Evolutionary conservation across 495 filamentous ascomycete genomes (phyloP).

Genomic region (Aspergillus olivimuriae): DNA sequence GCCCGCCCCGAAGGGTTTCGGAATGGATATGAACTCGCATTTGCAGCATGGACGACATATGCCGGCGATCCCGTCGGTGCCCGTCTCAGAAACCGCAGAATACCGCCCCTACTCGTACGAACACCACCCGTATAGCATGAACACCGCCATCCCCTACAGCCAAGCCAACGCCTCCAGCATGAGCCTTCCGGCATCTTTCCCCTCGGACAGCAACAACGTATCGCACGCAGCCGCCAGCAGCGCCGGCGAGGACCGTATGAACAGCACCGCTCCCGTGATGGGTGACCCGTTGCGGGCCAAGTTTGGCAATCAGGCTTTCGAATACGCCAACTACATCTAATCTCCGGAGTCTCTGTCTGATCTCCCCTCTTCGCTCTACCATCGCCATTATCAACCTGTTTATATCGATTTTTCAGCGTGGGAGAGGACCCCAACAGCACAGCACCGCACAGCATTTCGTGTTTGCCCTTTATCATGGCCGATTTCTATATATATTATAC

Average conservation of each 20-base stretch:
- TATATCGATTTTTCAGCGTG: too few species aligned
- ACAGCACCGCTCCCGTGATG: slow-evolving; percentile 18
- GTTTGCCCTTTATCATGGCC: too few species aligned
- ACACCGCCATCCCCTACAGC: slow-evolving; percentile 24
- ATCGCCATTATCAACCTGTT: too few species aligned
- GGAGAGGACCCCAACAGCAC: too few species aligned
- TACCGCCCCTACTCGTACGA: slow-evolving; percentile 35
- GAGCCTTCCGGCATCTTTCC: slow-evolving; percentile 30
- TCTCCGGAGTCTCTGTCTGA: slow-evolving; percentile 6
- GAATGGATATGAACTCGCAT: slow-evolving; percentile 28
- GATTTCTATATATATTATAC: too few species aligned
- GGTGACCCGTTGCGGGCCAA: slow-evolving; percentile 27
- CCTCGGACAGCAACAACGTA: slow-evolving; percentile 20
- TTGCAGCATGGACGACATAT: slow-evolving; percentile 28
- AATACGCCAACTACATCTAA: slow-evolving; percentile 33
- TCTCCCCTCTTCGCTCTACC: too few species aligned
- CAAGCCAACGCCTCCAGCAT: slow-evolving; percentile 34
- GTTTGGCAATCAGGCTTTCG: slow-evolving; percentile 26
- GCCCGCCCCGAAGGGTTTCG: slow-evolving; percentile 25
- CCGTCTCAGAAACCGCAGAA: slow-evolving; percentile 28
- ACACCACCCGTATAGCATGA: slow-evolving; percentile 22
- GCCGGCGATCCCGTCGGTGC: slow-evolving; percentile 24
- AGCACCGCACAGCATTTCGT: too few species aligned
- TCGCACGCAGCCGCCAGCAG: slow-evolving; percentile 13
- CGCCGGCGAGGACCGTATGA: slow-evolving; percentile 22